Evolutionary conservation across 768 basidiomycete genomes (phyloP).

Genomic region (Gloeopeniophorella convolvens): DNA sequence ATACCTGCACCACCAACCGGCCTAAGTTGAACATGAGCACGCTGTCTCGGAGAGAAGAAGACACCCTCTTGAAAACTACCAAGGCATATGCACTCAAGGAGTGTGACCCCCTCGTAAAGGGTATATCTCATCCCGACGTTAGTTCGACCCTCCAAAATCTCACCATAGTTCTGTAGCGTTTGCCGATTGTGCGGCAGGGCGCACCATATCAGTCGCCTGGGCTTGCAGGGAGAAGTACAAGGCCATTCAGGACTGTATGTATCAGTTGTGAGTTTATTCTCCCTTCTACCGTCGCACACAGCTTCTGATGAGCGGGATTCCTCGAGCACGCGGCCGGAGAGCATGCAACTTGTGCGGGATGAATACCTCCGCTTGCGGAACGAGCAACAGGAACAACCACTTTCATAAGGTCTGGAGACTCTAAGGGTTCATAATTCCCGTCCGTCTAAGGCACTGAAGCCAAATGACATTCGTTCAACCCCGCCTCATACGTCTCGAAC

Average conservation of each 20-base stretch:
- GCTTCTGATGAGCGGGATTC: neutral
- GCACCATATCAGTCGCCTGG: conserved; percentile 83
- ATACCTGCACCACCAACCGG: neutral
- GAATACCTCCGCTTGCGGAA: conserved; percentile 69
- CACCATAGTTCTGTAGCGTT: conserved; percentile 47
- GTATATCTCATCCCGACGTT: conserved; percentile 30
- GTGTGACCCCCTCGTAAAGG: conserved; percentile 71
- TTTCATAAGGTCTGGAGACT: neutral
- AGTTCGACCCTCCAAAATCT: neutral
- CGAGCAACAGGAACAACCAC: conserved; percentile 24
- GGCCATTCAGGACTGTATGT: conserved; percentile 70
- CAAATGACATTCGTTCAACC: no score
- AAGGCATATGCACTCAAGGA: conserved; percentile 74
- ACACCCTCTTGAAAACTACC: conserved; percentile 73
- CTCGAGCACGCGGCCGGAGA: conserved; percentile 61
- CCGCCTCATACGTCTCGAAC: conserved; percentile 7
- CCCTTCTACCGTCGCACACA: neutral
- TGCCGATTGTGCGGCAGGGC: conserved; percentile 75
- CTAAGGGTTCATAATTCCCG: neutral
- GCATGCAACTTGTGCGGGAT: conserved; percentile 63
- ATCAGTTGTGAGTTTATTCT: conserved; percentile 57
- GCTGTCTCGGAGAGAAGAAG: conserved; percentile 83
- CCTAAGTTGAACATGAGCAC: conserved; percentile 53
- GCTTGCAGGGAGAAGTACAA: conserved; percentile 66
- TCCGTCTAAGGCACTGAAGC: no score